Percentiles rank a stretch among this genome's conserved stretches.
These are phyloP conservation scores for Colletotrichum phormii DNA, from an alignment of 2,329 filamentous ascomycete genomes.

Conservation along the genomic window DNA sequence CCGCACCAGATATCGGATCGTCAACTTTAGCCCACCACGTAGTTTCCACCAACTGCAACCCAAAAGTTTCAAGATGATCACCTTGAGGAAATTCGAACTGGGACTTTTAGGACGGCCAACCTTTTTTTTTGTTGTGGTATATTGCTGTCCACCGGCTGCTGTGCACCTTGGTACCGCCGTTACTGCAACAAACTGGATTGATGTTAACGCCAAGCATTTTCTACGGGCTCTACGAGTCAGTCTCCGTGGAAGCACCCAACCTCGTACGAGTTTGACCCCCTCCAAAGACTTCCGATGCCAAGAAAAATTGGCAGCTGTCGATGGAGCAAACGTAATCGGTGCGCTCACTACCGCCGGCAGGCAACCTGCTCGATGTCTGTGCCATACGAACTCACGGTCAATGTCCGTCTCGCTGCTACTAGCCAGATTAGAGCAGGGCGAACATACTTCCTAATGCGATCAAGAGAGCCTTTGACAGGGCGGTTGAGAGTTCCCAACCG, in stretches of 20 bases:
- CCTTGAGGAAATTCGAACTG: conserved; percentile 10
- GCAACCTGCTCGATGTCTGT: not conserved
- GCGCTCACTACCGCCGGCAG: not conserved
- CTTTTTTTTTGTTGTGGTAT: not conserved
- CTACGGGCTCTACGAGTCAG: conserved; percentile 17
- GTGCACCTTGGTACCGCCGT: not conserved
- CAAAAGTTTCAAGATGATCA: conserved; percentile 25
- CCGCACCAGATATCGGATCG: conserved; percentile 8
- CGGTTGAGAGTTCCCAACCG: not conserved
- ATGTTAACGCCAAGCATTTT: conserved; percentile 13
- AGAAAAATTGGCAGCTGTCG: conserved; percentile 20
- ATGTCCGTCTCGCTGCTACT: not conserved
- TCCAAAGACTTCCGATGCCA: conserved; percentile 33
- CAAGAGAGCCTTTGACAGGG: not conserved
- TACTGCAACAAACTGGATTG: not conserved
- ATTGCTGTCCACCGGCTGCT: not conserved
- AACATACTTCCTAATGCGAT: not conserved
- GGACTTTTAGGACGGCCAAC: not conserved
- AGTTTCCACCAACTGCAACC: conserved; percentile 27
- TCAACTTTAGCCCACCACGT: not conserved
- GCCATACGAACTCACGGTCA: conserved; percentile 6
- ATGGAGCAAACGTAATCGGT: conserved; percentile 19
- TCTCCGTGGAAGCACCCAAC: conserved; percentile 18
- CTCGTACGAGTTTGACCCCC: conserved; percentile 23
- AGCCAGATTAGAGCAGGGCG: not conserved